Conservation (phyloP, 495 filamentous ascomycete species). For the Xanthoparmelia taractica region DNA sequence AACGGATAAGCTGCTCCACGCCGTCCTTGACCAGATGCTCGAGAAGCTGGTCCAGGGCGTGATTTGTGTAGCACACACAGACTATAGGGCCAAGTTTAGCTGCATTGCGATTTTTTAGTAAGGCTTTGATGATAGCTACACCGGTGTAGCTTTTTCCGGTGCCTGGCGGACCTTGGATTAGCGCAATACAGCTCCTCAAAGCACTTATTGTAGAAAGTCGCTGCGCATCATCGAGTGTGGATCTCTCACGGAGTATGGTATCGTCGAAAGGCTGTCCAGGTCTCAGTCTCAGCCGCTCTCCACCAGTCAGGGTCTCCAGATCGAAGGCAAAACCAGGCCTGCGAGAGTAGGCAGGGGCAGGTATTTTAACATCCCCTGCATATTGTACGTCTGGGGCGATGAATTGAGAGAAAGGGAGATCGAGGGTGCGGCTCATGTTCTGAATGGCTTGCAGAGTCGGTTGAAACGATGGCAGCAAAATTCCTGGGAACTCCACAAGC, state of each 20-base stretch:
- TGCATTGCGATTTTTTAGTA: constrained; percentile 49
- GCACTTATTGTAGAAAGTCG: constrained; percentile 47
- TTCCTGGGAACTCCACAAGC: constrained; percentile 63
- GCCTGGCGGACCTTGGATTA: constrained; percentile 77
- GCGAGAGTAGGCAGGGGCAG: constrained; percentile 48
- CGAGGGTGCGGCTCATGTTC: constrained; percentile 40
- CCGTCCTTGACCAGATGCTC: constrained; percentile 52
- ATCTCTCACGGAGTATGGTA: constrained; percentile 33
- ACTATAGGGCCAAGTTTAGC: constrained; percentile 56
- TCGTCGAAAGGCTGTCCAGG: constrained; percentile 36
- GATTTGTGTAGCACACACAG: constrained; percentile 62
- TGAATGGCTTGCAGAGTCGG: constrained; percentile 60
- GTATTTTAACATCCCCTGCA: constrained; percentile 26
- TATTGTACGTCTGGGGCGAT: constrained; percentile 39
- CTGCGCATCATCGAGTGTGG: constrained; percentile 54
- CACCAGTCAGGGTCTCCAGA: constrained; percentile 41
- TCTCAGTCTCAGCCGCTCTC: constrained; percentile 30
- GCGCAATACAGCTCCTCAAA: constrained; percentile 47
- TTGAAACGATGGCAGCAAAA: constrained; percentile 60
- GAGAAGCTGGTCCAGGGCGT: constrained; percentile 65
- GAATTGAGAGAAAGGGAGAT: constrained; percentile 54
- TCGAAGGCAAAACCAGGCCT: constrained; percentile 46
- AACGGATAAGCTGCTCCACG: constrained; percentile 56
- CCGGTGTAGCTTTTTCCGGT: constrained; percentile 67
- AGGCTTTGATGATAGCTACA: constrained; percentile 51